Base-by-base conservation (phyloP, 441 rosid species). In the Erodium trifolium region DNA sequence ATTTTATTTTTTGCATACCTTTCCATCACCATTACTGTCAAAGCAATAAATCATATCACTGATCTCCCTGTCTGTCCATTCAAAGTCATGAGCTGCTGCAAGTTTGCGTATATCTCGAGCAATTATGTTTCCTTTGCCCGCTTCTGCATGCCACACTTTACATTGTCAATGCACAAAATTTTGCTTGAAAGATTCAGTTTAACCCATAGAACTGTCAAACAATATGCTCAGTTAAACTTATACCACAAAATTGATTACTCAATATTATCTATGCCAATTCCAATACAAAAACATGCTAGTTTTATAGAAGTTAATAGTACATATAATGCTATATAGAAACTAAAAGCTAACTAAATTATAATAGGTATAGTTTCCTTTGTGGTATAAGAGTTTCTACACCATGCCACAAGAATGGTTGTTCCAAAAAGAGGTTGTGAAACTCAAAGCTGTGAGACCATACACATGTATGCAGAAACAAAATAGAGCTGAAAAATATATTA, bases 401-500 rank as follows among this genome's bases (percentile, higher is more conserved):
- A 45, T 45, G 51, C 51, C 51, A 9, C 51, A 45, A 45, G 51
- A 45, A 45, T 45, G 51, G 13, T 45, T 10, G 51, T 9, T 45
- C 51, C 51, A 45, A 45, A 45, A 45, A 45, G n/a, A 9, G n/a
- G 13, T 45, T 45, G 10, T 9, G n/a, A 45, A 45, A 45, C 51
- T 12, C 51, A 45, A 8, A 8, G 51, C 51, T 12, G 10, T 45
- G 12, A 8, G 51, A 45, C n/a, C 13, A 9, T 45, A 45, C 51
- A 9, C 51, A 45, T 45, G 34, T 57, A 51, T 12, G 6, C 18
- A 49, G 12, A 49, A 13, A 70, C 17, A 64, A 14, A 3, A 73
- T 8, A 63, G 31, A 60, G 5, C n/a, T 60, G 70, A 5, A 27
- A 53, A 43, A 62, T 10, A 70, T 70, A 71, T 77, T 87, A 93